Evolutionary conservation across 2,329 filamentous ascomycete genomes (phyloP).

Genomic region (Didymellaceae sp.): DNA sequence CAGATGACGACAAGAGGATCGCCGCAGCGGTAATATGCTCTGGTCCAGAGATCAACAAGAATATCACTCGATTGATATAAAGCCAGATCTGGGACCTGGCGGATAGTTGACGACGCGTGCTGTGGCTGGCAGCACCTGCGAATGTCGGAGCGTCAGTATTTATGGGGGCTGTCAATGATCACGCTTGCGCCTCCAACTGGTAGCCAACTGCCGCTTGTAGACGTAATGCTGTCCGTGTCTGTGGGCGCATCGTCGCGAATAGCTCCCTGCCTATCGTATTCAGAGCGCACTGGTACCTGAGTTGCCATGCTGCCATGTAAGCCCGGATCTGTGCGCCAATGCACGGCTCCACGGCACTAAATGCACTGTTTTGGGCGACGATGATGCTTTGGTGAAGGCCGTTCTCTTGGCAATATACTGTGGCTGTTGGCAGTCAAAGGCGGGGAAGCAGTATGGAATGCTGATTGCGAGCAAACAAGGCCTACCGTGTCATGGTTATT

Average conservation of each 20-base stretch:
- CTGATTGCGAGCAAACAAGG: background rate
- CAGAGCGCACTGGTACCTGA: slow-evolving; percentile 16
- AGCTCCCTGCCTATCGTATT: slow-evolving; percentile 28
- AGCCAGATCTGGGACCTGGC: background rate
- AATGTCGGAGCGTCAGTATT: slow-evolving; percentile 13
- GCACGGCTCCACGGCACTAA: slow-evolving; percentile 25
- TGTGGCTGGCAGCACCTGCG: slow-evolving; percentile 18
- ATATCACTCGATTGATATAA: slow-evolving; percentile 3
- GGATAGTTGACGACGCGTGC: slow-evolving; percentile 6
- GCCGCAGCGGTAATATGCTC: slow-evolving; percentile 13
- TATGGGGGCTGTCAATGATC: slow-evolving; percentile 10
- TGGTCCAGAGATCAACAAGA: slow-evolving; percentile 3
- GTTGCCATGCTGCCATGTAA: slow-evolving; percentile 26
- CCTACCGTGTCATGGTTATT: background rate
- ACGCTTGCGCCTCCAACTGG: slow-evolving; percentile 14
- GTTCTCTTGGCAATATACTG: slow-evolving; percentile 25
- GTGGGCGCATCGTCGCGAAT: slow-evolving; percentile 16
- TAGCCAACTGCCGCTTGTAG: slow-evolving; percentile 22
- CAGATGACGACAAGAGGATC: slow-evolving; percentile 20
- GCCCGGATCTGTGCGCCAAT: slow-evolving; percentile 24
- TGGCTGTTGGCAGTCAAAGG: slow-evolving; percentile 15
- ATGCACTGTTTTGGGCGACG: slow-evolving; percentile 18
- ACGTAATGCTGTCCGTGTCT: slow-evolving; percentile 18
- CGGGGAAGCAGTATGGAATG: slow-evolving; percentile 20
- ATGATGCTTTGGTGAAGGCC: slow-evolving; percentile 27